Percentiles rank a stretch among this genome's conserved stretches.
phyloP scores from a whole-genome alignment of 176 grass and related monocot genomes.

The Canna indica region DNA sequence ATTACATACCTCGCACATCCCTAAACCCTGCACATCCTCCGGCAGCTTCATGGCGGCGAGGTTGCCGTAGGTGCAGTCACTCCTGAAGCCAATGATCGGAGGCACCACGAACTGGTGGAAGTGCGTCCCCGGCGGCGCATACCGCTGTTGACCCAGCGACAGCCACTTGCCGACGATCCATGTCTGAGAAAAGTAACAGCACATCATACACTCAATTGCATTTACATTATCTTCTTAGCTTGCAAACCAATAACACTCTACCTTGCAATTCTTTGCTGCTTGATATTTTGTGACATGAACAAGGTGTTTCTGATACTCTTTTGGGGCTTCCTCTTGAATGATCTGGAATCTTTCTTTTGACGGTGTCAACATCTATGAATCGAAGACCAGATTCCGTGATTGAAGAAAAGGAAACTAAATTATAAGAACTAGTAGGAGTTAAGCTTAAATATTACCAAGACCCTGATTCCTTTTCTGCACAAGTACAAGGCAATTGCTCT shows the following conservation, averaged over 20 bases:
- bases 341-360: conserved; percentile 42
- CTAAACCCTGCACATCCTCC: conserved; percentile 15
- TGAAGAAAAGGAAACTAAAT: too few species aligned
- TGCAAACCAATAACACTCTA: too few species aligned
- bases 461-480: conserved; percentile 47
- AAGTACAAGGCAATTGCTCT: conserved; percentile 74
- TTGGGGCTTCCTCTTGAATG: conserved; percentile 49
- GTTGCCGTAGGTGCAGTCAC: conserved; percentile 19
- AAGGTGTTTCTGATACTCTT: conserved; percentile 36
- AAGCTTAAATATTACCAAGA: conserved; percentile 43
- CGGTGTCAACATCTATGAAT: conserved; percentile 45
- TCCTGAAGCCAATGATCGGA: conserved; percentile 15
- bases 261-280: conserved; percentile 37
- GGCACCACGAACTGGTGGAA: conserved; percentile 23
- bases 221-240: too few species aligned
- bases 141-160: conserved; percentile 7
- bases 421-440: neutral
- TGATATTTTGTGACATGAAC: conserved; percentile 62
- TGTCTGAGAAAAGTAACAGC: neutral
- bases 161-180: conserved; percentile 20
- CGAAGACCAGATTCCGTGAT: too few species aligned
- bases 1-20: conserved; percentile 14
- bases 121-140: conserved; percentile 11
- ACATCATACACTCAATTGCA: neutral
- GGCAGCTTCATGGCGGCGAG: conserved; percentile 19